These are phyloP conservation scores for Nadsonia starkeyi-henricii DNA, from an alignment of 1,139 yeast genomes.

Conservation along the genomic window DNA sequence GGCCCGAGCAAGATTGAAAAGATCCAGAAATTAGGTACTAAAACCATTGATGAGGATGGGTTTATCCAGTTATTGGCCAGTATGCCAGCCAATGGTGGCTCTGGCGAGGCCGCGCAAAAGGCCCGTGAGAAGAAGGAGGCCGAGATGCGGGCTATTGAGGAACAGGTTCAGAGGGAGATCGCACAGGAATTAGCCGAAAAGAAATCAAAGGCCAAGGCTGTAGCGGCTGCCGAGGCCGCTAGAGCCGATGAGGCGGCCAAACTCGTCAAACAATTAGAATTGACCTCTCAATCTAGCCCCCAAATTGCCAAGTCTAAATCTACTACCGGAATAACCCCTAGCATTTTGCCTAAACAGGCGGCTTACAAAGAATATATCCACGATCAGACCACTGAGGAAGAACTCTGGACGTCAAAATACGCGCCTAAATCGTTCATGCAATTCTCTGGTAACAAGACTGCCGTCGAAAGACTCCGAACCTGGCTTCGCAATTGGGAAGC, in stretches of 20 bases:
- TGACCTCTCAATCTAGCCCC: background rate
- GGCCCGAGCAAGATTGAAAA: conserved; percentile 90
- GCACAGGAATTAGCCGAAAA: conserved; percentile 24
- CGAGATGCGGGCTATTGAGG: conserved; percentile 42
- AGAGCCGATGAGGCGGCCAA: conserved; percentile 3
- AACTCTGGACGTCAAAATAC: conserved; percentile 81
- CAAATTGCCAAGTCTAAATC: background rate
- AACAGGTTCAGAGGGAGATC: conserved; percentile 31
- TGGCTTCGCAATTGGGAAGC: conserved; percentile 78
- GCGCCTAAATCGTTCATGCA: conserved; percentile 70
- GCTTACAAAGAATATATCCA: background rate
- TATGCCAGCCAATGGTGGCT: conserved; percentile 93
- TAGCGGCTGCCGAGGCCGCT: conserved; percentile 5
- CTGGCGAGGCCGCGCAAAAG: conserved; percentile 58
- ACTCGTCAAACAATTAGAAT: conserved; percentile 2
- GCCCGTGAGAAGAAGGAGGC: conserved; percentile 56
- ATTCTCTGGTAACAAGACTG: conserved; percentile 82
- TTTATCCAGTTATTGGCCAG: conserved; percentile 54
- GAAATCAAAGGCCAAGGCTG: conserved; percentile 17
- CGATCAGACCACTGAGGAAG: conserved; percentile 10
- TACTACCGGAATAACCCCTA: background rate
- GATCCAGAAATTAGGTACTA: conserved; percentile 56
- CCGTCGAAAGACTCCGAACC: conserved; percentile 44
- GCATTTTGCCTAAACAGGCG: conserved; percentile 5
- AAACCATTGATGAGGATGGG: conserved; percentile 80